Base-by-base conservation (phyloP, 495 filamentous ascomycete species). In the Annulohypoxylon nitens region DNA sequence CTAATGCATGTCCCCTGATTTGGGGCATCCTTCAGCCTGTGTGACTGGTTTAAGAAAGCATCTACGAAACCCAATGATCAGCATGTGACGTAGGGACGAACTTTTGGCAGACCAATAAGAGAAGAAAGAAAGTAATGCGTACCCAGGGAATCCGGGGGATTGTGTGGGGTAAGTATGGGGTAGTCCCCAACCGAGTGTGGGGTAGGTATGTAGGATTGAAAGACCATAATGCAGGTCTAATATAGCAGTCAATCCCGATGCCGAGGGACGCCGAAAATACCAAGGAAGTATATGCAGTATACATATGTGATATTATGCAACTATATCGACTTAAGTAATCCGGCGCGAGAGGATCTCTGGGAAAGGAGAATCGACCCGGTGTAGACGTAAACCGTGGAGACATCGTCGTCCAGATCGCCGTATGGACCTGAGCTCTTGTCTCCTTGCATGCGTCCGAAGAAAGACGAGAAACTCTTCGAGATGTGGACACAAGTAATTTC, bases 81-180 rank as follows among this genome's bases (percentile, higher is more conserved):
- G 39, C 39, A 43, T 43, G 39, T 43, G 39, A 43, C 39, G 39
- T 43, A 43, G 39, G 4, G 11, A 43, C 10, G 39, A 43, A 43
- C 12, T 4, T 43, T 43, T 43, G 39, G 39, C 4, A 14, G 12
- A 43, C 39, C 39, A 43, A 43, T 43, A 14, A 43, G 39, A 43
- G 14, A 43, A 14, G 39, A 14, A 43, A 43, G 39, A 43, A 43
- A 43, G 14, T 43, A 43, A 43, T 43, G 14, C 12, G 3, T 43
- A 43, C 12, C 14, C 39, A 43, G 14, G 14, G 1, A 43, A 43
- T 43, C 39, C n/a, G 39, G 39, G 39, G 39, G 14, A 41, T n/a
- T 43, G 39, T 43, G 14, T 43, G 39, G 39, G 39, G 39, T 43
- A 43, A 43, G 39, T 43, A 43, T 43, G 39, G 39, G 39, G 39